Percentiles rank a stretch among this genome's conserved stretches.
These are phyloP conservation scores for Alternaria solani DNA, from an alignment of 2,329 filamentous ascomycete species.

Conservation along the genomic window DNA sequence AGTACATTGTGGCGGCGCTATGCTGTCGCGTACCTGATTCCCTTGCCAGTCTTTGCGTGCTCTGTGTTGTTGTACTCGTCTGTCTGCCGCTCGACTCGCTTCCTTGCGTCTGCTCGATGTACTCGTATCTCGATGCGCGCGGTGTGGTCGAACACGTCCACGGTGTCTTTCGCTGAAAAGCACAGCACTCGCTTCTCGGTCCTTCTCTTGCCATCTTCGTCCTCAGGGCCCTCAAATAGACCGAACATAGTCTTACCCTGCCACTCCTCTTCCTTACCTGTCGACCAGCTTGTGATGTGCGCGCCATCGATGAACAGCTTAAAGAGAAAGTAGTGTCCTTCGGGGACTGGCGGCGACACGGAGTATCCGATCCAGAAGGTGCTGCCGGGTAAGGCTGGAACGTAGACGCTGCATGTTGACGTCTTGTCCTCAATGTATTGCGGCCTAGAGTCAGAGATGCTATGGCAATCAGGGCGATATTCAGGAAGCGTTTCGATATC, in stretches of 20 bases:
- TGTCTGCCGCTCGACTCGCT: conserved; percentile 45
- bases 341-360: conserved; percentile 41
- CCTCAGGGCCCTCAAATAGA: conserved; percentile 48
- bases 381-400: conserved; percentile 46
- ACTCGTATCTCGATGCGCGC: conserved; percentile 54
- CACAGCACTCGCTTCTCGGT: conserved; percentile 55
- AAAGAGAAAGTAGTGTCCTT: conserved; percentile 53
- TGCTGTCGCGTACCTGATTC: conserved; percentile 41
- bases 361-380: conserved; percentile 57
- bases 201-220: conserved; percentile 37
- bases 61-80: conserved; percentile 34
- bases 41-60: conserved; percentile 26
- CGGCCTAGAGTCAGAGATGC: conserved; percentile 14
- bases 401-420: conserved; percentile 47
- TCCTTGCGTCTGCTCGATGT: conserved; percentile 52
- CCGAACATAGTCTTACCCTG: conserved; percentile 57
- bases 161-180: conserved; percentile 39
- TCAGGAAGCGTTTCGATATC: conserved; percentile 52
- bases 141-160: conserved; percentile 31
- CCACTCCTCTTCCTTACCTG: conserved; percentile 53
- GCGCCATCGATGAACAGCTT: conserved; percentile 55
- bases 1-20: background rate
- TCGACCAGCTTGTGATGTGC: conserved; percentile 55
- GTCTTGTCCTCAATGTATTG: conserved; percentile 29
- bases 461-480: conserved; percentile 34